A percentile compares a stretch with the other conserved stretches of the same genome.
Evolutionary conservation across 352 stramenopile genomes (phyloP).

Genomic region (Achlya hypogyna): DNA sequence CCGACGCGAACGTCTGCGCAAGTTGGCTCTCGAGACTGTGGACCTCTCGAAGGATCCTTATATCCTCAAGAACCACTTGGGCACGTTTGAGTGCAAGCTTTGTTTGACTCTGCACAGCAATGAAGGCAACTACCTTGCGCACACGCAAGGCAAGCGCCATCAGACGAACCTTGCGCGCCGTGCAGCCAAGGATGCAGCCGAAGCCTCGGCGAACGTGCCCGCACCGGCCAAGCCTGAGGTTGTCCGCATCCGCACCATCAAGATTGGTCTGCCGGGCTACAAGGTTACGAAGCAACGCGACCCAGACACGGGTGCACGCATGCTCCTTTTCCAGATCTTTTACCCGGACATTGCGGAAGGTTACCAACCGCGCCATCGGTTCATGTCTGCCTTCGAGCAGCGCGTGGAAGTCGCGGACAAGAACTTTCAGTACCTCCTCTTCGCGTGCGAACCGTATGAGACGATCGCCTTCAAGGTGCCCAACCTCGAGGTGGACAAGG

Average conservation of each 20-base stretch:
- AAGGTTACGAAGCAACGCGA: slow-evolving; percentile 95
- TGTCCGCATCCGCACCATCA: slow-evolving; percentile 64
- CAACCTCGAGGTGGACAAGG: slow-evolving; percentile 93
- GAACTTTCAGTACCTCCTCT: slow-evolving; percentile 94
- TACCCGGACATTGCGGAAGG: slow-evolving; percentile 94
- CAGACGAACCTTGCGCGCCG: slow-evolving; percentile 93
- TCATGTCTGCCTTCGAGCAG: slow-evolving; percentile 99
- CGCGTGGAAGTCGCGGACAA: slow-evolving; percentile 95
- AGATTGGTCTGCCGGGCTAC: slow-evolving; percentile 96
- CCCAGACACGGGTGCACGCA: slow-evolving; percentile 66
- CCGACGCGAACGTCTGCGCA: slow-evolving; percentile 92
- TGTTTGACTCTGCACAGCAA: slow-evolving; percentile 99
- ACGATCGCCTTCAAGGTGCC: slow-evolving; percentile 99
- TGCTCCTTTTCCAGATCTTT: slow-evolving; percentile 91
- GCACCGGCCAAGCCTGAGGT: slow-evolving; percentile 23
- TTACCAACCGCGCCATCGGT: slow-evolving; percentile 94
- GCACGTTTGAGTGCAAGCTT: slow-evolving; percentile 98
- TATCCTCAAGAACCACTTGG: slow-evolving; percentile 99
- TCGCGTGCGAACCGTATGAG: slow-evolving; percentile 98
- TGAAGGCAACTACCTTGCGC: slow-evolving; percentile 98
- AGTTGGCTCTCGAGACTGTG: slow-evolving; percentile 97
- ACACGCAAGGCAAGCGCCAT: slow-evolving; percentile 99
- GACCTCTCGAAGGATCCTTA: slow-evolving; percentile 99
- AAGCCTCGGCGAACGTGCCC: slow-evolving; percentile 24
- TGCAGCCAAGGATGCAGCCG: slow-evolving; percentile 68